These are phyloP conservation scores for Yamadazyma pseudoaaseri DNA, from an alignment of 1,139 yeast genomes.

Conservation along the genomic window DNA sequence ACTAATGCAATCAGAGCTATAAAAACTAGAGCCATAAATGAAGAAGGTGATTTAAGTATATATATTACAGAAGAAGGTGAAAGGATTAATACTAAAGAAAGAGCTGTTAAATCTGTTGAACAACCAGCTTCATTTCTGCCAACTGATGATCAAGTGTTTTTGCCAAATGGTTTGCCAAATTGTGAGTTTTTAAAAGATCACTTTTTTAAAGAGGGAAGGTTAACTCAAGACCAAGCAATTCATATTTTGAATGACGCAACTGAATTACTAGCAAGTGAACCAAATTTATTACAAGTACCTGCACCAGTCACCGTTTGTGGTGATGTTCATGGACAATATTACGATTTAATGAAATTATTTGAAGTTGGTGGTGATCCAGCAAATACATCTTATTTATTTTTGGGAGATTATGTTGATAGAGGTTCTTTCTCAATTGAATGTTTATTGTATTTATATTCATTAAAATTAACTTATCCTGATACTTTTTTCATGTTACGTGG, in stretches of 20 bases:
- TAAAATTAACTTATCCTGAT: conserved; percentile 75
- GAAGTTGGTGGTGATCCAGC: conserved; percentile 94
- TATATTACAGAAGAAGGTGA: conserved; percentile 73
- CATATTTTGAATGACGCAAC: conserved; percentile 71
- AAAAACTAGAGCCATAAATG: conserved; percentile 30
- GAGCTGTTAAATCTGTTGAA: conserved; percentile 63
- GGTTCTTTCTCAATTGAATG: conserved; percentile 93
- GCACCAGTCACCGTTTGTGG: conserved; percentile 98
- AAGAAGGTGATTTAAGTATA: conserved; percentile 45
- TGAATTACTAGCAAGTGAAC: conserved; percentile 63
- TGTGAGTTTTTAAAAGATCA: conserved; percentile 70
- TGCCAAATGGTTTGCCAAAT: conserved; percentile 66
- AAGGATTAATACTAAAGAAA: conserved; percentile 59
- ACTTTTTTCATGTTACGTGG: conserved; percentile 87
- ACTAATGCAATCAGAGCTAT: conserved; percentile 79
- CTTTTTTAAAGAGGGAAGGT: conserved; percentile 77
- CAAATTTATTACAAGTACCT: conserved; percentile 75
- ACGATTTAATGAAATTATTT: conserved; percentile 84
- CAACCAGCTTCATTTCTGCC: conserved; percentile 74
- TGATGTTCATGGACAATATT: conserved; percentile 94
- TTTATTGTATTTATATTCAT: conserved; percentile 72
- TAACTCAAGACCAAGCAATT: conserved; percentile 69
- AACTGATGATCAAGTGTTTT: conserved; percentile 65
- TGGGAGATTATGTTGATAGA: conserved; percentile 96
- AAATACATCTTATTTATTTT: conserved; percentile 71